Percentiles rank a stretch among this genome's conserved stretches.
Evolutionary conservation across 148 eudicot species (phyloP).

Genomic region (Chenopodium berlandieri): DNA sequence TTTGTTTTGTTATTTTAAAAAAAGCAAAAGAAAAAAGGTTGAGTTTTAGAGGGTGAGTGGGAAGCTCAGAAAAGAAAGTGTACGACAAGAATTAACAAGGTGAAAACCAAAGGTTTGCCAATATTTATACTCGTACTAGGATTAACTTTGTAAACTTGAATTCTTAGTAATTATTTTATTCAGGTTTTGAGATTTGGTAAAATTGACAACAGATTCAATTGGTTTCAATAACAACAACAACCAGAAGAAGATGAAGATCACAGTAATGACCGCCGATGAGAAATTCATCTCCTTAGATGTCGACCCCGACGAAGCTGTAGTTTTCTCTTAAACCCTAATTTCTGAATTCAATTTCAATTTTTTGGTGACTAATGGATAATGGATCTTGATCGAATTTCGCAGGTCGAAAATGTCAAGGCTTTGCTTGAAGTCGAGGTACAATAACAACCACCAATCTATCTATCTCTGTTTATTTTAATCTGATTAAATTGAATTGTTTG

Average conservation of each 20-base stretch:
- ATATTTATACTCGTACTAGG: too few species aligned
- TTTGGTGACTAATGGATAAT: not conserved
- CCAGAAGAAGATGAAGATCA: constrained; percentile 69
- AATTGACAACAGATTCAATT: too few species aligned
- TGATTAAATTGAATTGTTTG: not conserved
- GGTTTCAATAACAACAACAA: not conserved
- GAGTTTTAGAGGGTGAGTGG: too few species aligned
- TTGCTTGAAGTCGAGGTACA: constrained; percentile 90
- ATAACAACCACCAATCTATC: not conserved
- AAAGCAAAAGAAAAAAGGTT: too few species aligned
- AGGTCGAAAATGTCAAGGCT: constrained; percentile 98
- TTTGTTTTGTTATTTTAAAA: too few species aligned
- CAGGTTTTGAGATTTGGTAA: too few species aligned
- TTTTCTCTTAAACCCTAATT: constrained; percentile 30
- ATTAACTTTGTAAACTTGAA: too few species aligned
- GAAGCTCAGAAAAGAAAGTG: too few species aligned
- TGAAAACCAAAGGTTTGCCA: too few species aligned
- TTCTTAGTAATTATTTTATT: too few species aligned
- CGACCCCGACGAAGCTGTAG: constrained; percentile 81
- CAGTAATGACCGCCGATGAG: constrained; percentile 79
- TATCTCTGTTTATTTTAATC: not conserved
- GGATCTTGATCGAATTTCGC: constrained; percentile 22
- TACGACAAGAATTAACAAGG: too few species aligned
- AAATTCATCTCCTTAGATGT: constrained; percentile 74
- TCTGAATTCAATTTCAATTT: not conserved